Evolutionary conservation across 768 basidiomycete genomes (phyloP).

Genomic region (Suillus bovinus): DNA sequence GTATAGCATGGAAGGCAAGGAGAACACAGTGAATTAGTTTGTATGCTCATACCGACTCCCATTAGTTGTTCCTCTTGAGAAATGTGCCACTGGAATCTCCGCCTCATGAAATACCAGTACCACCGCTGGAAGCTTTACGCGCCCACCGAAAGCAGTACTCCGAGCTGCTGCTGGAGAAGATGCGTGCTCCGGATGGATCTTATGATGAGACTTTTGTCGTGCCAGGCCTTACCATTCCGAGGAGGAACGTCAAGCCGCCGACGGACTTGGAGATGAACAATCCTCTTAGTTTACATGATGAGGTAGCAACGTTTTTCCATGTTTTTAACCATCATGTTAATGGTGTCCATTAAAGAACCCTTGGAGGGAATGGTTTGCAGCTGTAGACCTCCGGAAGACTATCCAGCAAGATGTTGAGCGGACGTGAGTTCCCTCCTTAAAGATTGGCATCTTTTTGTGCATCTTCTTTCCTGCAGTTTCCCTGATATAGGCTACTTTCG

Average conservation of each 20-base stretch:
- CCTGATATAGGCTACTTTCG: slow-evolving; percentile 96
- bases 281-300: slow-evolving; percentile 76
- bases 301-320: slow-evolving; percentile 42
- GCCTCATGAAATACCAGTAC: slow-evolving; percentile 36
- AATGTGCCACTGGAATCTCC: slow-evolving; percentile 56
- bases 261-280: slow-evolving; percentile 71
- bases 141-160: slow-evolving; percentile 57
- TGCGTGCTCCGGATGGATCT: slow-evolving; percentile 85
- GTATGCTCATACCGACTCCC: slow-evolving; percentile 23
- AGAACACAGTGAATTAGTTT: slow-evolving; percentile 12
- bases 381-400: slow-evolving; percentile 84
- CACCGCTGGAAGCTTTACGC: slow-evolving; percentile 45
- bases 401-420: slow-evolving; percentile 95
- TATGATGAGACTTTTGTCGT: slow-evolving; percentile 68
- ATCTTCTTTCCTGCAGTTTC: slow-evolving; percentile 56
- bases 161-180: slow-evolving; percentile 60
- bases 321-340: background rate
- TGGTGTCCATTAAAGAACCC: slow-evolving; percentile 61
- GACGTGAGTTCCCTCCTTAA: slow-evolving; percentile 60
- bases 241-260: slow-evolving; percentile 27
- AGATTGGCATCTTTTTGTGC: slow-evolving; percentile 1
- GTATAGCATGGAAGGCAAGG: slow-evolving; percentile 80
- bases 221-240: slow-evolving; percentile 47
- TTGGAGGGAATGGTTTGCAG: slow-evolving; percentile 92
- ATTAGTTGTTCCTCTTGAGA: slow-evolving; percentile 67